A percentile compares a stretch with the other conserved stretches of the same genome.
These are phyloP conservation scores for Russula dissimulans DNA, from an alignment of 768 basidiomycete genomes.

Conservation along the genomic window DNA sequence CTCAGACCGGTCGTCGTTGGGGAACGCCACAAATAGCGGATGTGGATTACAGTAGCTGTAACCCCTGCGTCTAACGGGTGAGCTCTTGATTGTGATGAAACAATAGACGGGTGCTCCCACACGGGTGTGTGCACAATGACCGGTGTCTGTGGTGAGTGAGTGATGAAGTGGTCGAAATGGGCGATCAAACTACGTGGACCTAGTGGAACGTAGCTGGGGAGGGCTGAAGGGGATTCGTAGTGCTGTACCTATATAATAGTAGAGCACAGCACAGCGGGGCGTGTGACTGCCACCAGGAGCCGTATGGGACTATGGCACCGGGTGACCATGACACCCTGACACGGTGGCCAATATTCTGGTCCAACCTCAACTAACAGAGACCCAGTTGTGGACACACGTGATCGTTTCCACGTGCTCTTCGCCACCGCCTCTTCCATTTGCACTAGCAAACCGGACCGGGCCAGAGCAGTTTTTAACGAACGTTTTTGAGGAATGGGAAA, in stretches of 20 bases:
- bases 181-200: neutral
- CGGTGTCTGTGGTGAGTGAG: neutral
- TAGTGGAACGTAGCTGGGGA: neutral
- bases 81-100: too few relatives aligned
- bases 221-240: neutral
- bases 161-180: neutral
- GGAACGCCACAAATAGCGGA: constrained; percentile 3
- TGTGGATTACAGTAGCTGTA: neutral
- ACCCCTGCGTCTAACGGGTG: neutral
- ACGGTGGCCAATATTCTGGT: too few relatives aligned
- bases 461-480: too few relatives aligned
- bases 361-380: too few relatives aligned
- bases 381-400: too few relatives aligned
- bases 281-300: neutral
- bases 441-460: too few relatives aligned
- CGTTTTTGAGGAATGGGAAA: too few relatives aligned
- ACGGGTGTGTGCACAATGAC: too few relatives aligned
- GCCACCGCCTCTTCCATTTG: too few relatives aligned
- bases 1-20: neutral
- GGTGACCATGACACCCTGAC: too few relatives aligned
- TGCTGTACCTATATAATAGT: neutral
- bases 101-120: too few relatives aligned
- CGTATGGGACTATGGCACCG: neutral
- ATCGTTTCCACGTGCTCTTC: too few relatives aligned
- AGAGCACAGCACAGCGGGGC: neutral